Percentiles rank a stretch among this genome's conserved stretches.
Conservation (phyloP, 208 protist species). For the Strigomonas culicis region DNA sequence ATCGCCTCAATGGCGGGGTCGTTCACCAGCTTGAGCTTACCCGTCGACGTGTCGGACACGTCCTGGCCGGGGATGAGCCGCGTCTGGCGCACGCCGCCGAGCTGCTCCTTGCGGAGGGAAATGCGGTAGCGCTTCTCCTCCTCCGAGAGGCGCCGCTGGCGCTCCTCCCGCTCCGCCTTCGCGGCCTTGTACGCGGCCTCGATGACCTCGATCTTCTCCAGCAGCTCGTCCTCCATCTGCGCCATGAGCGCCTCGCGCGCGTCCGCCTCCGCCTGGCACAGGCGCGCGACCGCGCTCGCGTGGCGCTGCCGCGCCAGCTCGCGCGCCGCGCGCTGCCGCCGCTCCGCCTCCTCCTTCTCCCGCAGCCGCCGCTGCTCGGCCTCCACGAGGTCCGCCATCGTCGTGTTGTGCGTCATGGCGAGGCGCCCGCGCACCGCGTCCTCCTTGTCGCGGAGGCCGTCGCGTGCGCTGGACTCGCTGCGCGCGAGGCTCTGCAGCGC, state of each 20-base stretch:
- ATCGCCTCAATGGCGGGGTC: constrained; percentile 35
- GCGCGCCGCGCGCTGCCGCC: constrained; percentile 9
- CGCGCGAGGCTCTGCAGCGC: no score
- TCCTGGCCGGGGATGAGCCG: constrained; percentile 43
- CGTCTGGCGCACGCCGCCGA: constrained; percentile 10
- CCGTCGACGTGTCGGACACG: constrained; percentile 16
- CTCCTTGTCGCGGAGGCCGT: constrained; percentile 14
- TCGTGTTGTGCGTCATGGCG: constrained; percentile 7
- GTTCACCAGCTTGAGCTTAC: constrained; percentile 39
- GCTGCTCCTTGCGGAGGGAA: background rate
- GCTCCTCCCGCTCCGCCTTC: background rate
- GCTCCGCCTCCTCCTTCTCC: constrained; percentile 11
- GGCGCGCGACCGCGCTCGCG: background rate
- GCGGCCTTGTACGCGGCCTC: background rate
- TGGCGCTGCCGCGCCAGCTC: background rate
- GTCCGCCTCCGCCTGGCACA: background rate
- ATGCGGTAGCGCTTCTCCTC: background rate
- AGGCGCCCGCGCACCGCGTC: constrained; percentile 5
- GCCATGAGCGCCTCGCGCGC: background rate
- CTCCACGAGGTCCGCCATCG: constrained; percentile 10
- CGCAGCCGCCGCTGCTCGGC: constrained; percentile 8
- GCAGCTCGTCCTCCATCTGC: background rate
- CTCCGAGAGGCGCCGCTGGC: background rate
- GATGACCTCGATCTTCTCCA: background rate
- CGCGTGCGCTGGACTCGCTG: no score